Percentiles rank a stretch among this genome's conserved stretches.
Conservation (phyloP, 257 asterid species). For the Echium plantagineum region DNA sequence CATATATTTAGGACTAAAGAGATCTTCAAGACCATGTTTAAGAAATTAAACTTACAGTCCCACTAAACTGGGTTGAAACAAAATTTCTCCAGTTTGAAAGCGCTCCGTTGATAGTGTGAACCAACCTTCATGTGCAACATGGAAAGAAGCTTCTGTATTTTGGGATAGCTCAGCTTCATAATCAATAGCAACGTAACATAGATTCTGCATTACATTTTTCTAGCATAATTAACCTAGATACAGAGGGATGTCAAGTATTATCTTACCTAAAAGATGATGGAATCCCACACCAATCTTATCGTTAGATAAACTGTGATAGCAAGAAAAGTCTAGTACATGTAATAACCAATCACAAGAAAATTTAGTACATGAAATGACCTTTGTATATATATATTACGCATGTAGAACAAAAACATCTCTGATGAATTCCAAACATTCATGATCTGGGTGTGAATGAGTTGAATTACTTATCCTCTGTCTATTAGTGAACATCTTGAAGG, state of each 20-base stretch:
- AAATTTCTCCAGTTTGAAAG: slow-evolving; percentile 87
- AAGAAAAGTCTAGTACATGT: background rate
- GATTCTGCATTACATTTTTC: slow-evolving; percentile 40
- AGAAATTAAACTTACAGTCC: slow-evolving; percentile 60
- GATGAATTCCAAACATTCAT: no score
- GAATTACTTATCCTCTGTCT: no score
- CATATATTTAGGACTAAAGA: background rate
- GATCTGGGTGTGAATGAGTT: no score
- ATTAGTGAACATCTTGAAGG: no score
- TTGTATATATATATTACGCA: background rate
- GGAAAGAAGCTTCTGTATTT: slow-evolving; percentile 58
- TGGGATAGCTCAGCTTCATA: slow-evolving; percentile 79
- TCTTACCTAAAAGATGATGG: background rate
- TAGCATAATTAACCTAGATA: background rate
- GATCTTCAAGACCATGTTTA: slow-evolving; percentile 6
- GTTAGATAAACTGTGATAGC: background rate
- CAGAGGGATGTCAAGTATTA: background rate
- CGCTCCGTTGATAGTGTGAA: slow-evolving; percentile 84
- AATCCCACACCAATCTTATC: background rate
- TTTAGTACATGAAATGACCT: background rate
- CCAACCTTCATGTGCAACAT: slow-evolving; percentile 45
- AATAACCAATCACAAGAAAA: background rate
- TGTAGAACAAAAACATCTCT: background rate
- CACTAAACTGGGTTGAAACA: slow-evolving; percentile 80
- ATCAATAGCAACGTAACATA: slow-evolving; percentile 85